Percentiles rank a stretch among this genome's conserved stretches.
Conservation (phyloP, 139 green algal species). For the Coccomyxa sp. region DNA sequence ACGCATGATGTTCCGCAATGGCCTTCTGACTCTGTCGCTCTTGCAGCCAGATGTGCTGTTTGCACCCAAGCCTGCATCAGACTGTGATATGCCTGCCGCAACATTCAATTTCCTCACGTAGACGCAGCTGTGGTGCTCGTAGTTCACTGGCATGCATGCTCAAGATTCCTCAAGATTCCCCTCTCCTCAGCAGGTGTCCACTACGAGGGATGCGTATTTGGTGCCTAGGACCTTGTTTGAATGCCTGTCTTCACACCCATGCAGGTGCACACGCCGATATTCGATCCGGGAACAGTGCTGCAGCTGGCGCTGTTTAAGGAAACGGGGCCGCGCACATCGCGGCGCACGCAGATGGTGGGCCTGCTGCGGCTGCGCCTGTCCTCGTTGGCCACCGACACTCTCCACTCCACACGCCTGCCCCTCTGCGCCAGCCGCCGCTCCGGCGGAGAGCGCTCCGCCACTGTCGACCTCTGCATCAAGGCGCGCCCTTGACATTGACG, state of each 20-base stretch:
- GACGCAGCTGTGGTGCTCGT: no score
- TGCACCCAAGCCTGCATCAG: no score
- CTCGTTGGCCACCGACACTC: background rate
- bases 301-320: conserved; percentile 23
- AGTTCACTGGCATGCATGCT: no score
- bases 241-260: background rate
- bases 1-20: no score
- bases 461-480: background rate
- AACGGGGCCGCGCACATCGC: background rate
- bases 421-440: conserved; percentile 16
- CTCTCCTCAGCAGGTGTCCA: no score
- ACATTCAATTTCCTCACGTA: no score
- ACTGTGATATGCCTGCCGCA: no score
- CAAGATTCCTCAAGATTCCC: no score
- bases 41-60: no score
- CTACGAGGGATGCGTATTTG: no score
- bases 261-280: conserved; percentile 18
- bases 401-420: conserved; percentile 4
- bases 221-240: no score
- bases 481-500: background rate
- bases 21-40: no score
- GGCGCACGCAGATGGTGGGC: conserved; percentile 8
- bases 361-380: conserved; percentile 4
- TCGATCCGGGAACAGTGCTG: conserved; percentile 17
- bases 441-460: conserved; percentile 10